Base-by-base conservation (phyloP, 2,329 filamentous ascomycete genomes). In the Coniochaeta hoffmannii region DNA sequence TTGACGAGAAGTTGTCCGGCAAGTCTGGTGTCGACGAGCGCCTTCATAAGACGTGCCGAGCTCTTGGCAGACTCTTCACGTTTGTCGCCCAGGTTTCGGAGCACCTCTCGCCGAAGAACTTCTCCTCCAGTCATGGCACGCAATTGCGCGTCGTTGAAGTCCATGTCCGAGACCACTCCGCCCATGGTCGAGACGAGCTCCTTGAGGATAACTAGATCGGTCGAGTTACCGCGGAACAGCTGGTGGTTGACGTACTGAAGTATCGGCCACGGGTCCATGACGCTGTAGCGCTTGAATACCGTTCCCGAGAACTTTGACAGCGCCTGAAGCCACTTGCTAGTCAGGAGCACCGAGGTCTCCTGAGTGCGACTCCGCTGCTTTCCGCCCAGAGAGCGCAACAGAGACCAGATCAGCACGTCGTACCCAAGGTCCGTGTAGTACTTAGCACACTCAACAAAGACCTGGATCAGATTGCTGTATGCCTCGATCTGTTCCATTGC, bases 351-450 rank as follows among this genome's bases (percentile, higher is more conserved):
- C 32, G 83, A 85, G 49, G 80, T 78, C 26, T 79, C 79, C 62
- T 85, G 82, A 5, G 80, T 86, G 34, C 84, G 77, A 64, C 82
- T 86, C 64, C 84, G 76, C 54, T 80, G 77, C 60, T 84, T 83
- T 53, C 81, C 82, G 32, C 74, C 76, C 12, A 87, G 73, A 1
- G 84, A 85, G 65, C 85, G 95, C 71, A 99, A 83, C 46, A 99
- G 76, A 19, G 90, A 90, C 91, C 93, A 99, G 3, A 90, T 89
- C 46, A 99, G 77, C 31, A 96, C 89, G 69, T 99, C 94, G 67
- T 96, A 96, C 0, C 90, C 93, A 35, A 99, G 75, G 55, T 89
- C 86, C 1, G 93, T 96, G 63, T 97, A 97, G 68, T 97, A 97
- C 64, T 90, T 87, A 36, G 90, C 91, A 65, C 92, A 97, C 67